Evolutionary conservation across 164 flowering plant genomes (phyloP).

Genomic region (Protea cynaroides): DNA sequence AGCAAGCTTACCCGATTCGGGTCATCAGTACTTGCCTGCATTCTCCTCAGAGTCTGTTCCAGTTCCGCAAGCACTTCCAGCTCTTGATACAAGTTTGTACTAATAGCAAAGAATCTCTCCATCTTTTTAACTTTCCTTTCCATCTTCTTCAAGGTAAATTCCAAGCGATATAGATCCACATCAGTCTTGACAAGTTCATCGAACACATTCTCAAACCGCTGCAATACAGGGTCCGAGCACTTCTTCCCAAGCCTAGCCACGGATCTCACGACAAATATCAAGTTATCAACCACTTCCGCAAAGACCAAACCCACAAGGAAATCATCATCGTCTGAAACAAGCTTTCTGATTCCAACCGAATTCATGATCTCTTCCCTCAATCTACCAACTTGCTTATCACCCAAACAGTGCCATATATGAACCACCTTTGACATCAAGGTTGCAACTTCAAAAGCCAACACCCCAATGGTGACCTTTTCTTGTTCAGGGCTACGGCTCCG

Average conservation of each 20-base stretch:
- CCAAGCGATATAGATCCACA: constrained; percentile 46
- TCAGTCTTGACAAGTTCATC: constrained; percentile 38
- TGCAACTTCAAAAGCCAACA: constrained; percentile 77
- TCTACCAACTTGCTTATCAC: constrained; percentile 52
- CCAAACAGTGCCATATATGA: constrained; percentile 62
- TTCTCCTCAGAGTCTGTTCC: constrained; percentile 63
- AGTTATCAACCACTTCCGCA: constrained; percentile 55
- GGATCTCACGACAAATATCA: constrained; percentile 46
- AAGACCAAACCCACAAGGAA: constrained; percentile 41
- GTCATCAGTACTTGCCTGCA: constrained; percentile 35
- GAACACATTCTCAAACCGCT: constrained; percentile 54
- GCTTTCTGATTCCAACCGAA: constrained; percentile 63
- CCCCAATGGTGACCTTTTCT: constrained; percentile 31
- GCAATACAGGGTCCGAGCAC: constrained; percentile 52
- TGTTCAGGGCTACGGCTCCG: no score
- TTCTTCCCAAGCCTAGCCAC: constrained; percentile 64
- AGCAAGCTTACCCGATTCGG: constrained; percentile 29
- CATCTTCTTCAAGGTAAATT: constrained; percentile 66
- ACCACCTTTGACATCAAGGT: constrained; percentile 80
- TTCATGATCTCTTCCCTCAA: constrained; percentile 52
- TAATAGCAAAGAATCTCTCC: constrained; percentile 51
- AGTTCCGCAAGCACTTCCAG: constrained; percentile 70
- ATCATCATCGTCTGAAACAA: constrained; percentile 72
- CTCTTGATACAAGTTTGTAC: constrained; percentile 68
- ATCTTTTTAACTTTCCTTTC: constrained; percentile 76